Evolutionary conservation across 345 rosid genomes (phyloP).

Genomic region (Aquilaria sinensis): DNA sequence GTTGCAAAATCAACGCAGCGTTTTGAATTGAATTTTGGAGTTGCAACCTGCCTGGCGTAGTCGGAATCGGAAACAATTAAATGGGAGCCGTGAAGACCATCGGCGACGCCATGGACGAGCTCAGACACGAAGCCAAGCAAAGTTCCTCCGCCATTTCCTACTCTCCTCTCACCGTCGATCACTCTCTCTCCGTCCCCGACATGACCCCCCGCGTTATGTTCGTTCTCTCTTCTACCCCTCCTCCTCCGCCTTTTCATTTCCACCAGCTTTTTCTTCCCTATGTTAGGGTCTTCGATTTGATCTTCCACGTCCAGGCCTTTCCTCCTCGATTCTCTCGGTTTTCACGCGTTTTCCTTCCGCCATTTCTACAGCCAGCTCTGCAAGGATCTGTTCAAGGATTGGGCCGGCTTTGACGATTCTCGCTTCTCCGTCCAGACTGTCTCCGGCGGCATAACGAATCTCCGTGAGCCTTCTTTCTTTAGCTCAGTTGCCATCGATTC

Average conservation of each 20-base stretch:
- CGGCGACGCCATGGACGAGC: slow-evolving; percentile 36
- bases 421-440: slow-evolving; percentile 64
- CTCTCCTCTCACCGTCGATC: slow-evolving; percentile 44
- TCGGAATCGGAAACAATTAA: not conserved
- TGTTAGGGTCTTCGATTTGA: not conserved
- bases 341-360: slow-evolving; percentile 11
- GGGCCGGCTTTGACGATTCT: slow-evolving; percentile 65
- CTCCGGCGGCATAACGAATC: slow-evolving; percentile 94
- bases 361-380: slow-evolving; percentile 51
- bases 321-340: not conserved
- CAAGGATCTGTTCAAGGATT: slow-evolving; percentile 78
- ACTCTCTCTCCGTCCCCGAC: slow-evolving; percentile 47
- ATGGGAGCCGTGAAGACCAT: slow-evolving; percentile 50
- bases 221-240: slow-evolving; percentile 13
- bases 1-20: too few relatives aligned
- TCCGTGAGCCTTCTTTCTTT: slow-evolving; percentile 40
- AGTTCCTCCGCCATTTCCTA: slow-evolving; percentile 24
- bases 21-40: too few relatives aligned
- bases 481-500: not conserved
- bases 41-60: too few relatives aligned
- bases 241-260: not conserved
- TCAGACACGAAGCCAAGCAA: slow-evolving; percentile 17
- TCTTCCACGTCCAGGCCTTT: not conserved
- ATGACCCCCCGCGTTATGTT: slow-evolving; percentile 69
- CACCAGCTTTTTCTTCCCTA: not conserved